Conservation (phyloP, 768 basidiomycete genomes). For the Lactarius evosmus region DNA sequence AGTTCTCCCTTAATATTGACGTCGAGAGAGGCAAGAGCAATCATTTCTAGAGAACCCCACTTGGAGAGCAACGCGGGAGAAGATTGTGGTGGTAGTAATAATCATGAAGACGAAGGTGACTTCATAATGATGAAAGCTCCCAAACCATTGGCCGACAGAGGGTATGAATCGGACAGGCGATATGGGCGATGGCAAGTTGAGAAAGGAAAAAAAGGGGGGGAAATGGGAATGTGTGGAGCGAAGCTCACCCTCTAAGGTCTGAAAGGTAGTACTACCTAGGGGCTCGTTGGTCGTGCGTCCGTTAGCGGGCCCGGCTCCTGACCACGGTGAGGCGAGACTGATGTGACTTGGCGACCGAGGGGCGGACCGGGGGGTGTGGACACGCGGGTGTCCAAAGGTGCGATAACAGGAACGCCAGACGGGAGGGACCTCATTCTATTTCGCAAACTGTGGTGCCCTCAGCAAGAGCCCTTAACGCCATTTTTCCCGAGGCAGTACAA, state of each 20-base stretch:
- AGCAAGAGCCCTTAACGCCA: background rate
- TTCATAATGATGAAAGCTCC: conserved; percentile 95
- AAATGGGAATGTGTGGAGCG: conserved; percentile 1
- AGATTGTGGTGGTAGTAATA: background rate
- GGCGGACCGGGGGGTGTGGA: conserved; percentile 61
- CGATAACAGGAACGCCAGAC: conserved; percentile 54
- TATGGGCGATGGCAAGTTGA: no score
- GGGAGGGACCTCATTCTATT: conserved; percentile 69
- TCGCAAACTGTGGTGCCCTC: no score
- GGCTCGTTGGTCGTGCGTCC: conserved; percentile 83
- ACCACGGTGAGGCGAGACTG: conserved; percentile 70
- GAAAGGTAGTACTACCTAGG: conserved; percentile 71
- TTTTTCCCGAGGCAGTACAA: background rate
- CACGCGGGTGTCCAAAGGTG: conserved; percentile 60
- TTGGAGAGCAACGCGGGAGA: no score
- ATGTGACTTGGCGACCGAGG: conserved; percentile 54
- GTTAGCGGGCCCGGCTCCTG: conserved; percentile 54
- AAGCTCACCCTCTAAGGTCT: conserved; percentile 75
- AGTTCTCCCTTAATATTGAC: conserved; percentile 99
- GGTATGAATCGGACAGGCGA: conserved; percentile 91
- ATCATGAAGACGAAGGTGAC: conserved; percentile 33
- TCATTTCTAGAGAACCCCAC: conserved; percentile 99
- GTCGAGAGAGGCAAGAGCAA: conserved; percentile 94
- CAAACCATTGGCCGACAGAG: conserved; percentile 98
- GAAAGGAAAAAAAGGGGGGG: background rate